Evolutionary conservation across 768 basidiomycete species (phyloP).

Genomic region (Clathrus columnatus): DNA sequence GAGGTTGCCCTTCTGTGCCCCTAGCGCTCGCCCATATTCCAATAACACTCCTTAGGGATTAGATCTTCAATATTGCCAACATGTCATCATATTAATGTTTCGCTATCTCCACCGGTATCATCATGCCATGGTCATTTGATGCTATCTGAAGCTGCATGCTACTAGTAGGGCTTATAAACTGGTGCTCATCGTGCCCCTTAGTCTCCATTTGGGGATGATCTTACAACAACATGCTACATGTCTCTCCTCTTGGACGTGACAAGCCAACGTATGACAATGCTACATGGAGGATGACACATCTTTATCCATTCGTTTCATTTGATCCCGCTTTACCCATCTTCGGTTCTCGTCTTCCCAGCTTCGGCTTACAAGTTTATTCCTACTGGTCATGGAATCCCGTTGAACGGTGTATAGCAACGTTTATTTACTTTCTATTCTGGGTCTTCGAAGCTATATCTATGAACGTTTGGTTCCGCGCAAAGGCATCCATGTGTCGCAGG

Average conservation of each 20-base stretch:
- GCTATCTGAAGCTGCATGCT: not conserved
- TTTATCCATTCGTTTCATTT: not conserved
- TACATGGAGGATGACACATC: not conserved
- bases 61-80: not conserved
- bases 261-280: not conserved
- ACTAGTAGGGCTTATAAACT: not conserved
- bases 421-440: not conserved
- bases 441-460: no score
- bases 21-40: not conserved
- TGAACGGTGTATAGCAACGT: not conserved
- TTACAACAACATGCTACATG: not conserved
- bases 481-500: no score
- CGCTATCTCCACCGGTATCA: not conserved
- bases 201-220: not conserved
- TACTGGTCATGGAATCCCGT: not conserved
- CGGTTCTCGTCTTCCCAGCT: not conserved
- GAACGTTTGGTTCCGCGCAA: no score
- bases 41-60: not conserved
- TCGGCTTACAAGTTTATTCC: no score
- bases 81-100: not conserved
- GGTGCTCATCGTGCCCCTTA: not conserved
- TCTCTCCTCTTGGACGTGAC: not conserved
- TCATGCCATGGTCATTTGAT: not conserved
- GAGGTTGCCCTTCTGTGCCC: not conserved
- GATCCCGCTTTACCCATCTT: no score